Evolutionary conservation across 2,329 filamentous ascomycete species (phyloP).

Genomic region (Colletotrichum acutatum): DNA sequence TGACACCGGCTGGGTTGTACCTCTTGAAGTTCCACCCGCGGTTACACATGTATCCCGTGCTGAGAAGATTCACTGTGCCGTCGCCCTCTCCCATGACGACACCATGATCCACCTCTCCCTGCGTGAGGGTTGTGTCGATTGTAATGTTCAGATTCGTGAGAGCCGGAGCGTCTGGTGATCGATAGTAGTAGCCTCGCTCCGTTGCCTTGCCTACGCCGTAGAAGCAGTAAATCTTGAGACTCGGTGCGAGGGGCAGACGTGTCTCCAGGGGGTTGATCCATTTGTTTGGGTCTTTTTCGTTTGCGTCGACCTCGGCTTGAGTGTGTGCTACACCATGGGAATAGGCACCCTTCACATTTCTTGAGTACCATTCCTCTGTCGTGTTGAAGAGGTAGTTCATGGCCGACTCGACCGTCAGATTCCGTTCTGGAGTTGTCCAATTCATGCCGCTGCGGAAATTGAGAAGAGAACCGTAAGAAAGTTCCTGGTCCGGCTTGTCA

Average conservation of each 20-base stretch:
- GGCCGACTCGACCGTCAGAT: constrained; percentile 84
- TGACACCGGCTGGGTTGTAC: constrained; percentile 87
- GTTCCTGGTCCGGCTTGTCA: constrained; percentile 77
- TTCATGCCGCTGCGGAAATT: constrained; percentile 81
- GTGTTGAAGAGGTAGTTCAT: constrained; percentile 82
- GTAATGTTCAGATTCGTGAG: constrained; percentile 78
- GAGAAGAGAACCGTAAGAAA: constrained; percentile 83
- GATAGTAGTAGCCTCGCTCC: constrained; percentile 93
- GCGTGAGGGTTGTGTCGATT: constrained; percentile 73
- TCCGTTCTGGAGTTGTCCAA: constrained; percentile 72
- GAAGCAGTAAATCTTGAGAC: constrained; percentile 96
- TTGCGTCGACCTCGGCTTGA: constrained; percentile 80
- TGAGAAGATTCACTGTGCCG: constrained; percentile 93
- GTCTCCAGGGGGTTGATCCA: constrained; percentile 97
- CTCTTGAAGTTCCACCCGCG: constrained; percentile 93
- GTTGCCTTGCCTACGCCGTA: constrained; percentile 96
- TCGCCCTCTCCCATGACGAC: constrained; percentile 97
- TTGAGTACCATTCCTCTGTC: constrained; percentile 86
- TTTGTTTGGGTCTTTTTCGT: constrained; percentile 80
- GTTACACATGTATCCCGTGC: constrained; percentile 95
- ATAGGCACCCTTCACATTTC: constrained; percentile 79
- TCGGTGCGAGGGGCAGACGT: constrained; percentile 85
- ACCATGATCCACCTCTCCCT: constrained; percentile 79
- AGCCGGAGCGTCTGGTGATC: constrained; percentile 71
- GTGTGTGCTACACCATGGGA: constrained; percentile 91